Evolutionary conservation across 1,284 basidiomycete species (phyloP).

Genomic region (Austroboletus niveus): DNA sequence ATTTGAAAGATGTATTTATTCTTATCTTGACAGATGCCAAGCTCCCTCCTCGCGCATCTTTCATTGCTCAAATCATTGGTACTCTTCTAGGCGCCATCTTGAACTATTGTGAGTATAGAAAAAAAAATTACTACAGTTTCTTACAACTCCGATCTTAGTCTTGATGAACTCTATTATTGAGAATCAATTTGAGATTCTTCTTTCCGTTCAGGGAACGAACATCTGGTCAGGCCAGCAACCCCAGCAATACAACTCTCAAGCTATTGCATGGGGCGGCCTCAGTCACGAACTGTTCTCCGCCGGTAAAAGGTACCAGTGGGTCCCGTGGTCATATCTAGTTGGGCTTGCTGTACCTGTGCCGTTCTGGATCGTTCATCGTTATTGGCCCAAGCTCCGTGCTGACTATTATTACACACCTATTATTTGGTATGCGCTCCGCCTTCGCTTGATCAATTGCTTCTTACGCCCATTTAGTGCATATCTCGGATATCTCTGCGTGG

Average conservation of each 20-base stretch:
- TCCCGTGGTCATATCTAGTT: constrained; percentile 54
- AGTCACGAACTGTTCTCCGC: constrained; percentile 55
- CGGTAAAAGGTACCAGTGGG: constrained; percentile 55
- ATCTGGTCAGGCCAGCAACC: constrained; percentile 62
- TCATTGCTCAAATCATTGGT: constrained; percentile 57
- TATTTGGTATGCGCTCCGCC: constrained; percentile 33
- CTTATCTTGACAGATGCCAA: constrained; percentile 48
- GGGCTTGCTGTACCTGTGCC: constrained; percentile 53
- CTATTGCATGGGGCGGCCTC: constrained; percentile 66
- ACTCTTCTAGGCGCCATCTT: constrained; percentile 48
- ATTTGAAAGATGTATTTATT: neutral
- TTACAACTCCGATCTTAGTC: constrained; percentile 13
- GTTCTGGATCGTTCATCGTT: constrained; percentile 53
- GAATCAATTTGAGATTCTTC: constrained; percentile 49
- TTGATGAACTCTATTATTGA: constrained; percentile 63
- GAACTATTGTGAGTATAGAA: constrained; percentile 45
- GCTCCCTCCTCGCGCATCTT: constrained; percentile 63
- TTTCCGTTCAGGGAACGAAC: constrained; percentile 49
- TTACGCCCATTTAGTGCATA: constrained; percentile 22
- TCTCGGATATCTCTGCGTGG: constrained; percentile 42
- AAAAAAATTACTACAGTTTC: neutral
- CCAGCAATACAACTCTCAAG: constrained; percentile 60
- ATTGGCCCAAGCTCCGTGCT: constrained; percentile 39
- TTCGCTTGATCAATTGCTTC: neutral
- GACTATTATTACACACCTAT: constrained; percentile 48